A percentile compares a stretch with the other conserved stretches of the same genome.
Evolutionary conservation across 768 basidiomycete species (phyloP).

Genomic region (Leucosporidium creatinivorum): DNA sequence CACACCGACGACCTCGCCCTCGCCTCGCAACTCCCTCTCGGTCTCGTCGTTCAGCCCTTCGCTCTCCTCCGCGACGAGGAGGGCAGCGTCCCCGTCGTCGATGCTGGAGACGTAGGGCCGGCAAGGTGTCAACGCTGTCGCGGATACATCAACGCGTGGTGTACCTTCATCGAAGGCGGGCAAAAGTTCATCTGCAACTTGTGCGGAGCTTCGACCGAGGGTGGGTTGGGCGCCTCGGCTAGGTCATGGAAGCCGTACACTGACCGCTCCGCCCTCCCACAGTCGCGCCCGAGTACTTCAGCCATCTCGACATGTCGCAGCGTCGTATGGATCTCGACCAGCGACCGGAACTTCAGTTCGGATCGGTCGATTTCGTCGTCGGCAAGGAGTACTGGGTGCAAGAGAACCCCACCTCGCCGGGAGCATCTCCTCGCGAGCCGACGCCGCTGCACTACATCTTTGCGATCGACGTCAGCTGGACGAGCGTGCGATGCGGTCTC

Average conservation of each 20-base stretch:
- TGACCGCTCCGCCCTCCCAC: not conserved
- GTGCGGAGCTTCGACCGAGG: slow-evolving; percentile 73
- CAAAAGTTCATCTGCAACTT: slow-evolving; percentile 86
- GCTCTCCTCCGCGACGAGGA: slow-evolving; percentile 62
- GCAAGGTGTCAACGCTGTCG: slow-evolving; percentile 76
- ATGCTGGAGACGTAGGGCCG: slow-evolving; percentile 65
- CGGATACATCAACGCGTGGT: slow-evolving; percentile 92
- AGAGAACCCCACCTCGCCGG: slow-evolving; percentile 38
- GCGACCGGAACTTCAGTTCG: slow-evolving; percentile 78
- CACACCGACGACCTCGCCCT: slow-evolving; percentile 66
- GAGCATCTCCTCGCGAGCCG: slow-evolving; percentile 48
- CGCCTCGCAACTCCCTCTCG: slow-evolving; percentile 77
- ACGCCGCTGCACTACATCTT: slow-evolving; percentile 71
- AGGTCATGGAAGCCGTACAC: not conserved
- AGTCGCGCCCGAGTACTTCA: slow-evolving; percentile 80
- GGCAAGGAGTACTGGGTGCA: slow-evolving; percentile 75
- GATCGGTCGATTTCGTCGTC: slow-evolving; percentile 85
- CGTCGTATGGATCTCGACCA: slow-evolving; percentile 70
- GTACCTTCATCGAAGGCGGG: slow-evolving; percentile 72
- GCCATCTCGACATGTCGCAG: slow-evolving; percentile 66
- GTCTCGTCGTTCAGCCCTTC: slow-evolving; percentile 81
- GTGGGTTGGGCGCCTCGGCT: slow-evolving; percentile 48
- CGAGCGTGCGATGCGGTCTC: slow-evolving; percentile 62
- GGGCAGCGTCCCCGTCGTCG: slow-evolving; percentile 68
- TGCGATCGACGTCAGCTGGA: slow-evolving; percentile 71